Percentiles rank a stretch among this genome's conserved stretches.
phyloP scores from a whole-genome alignment of 345 rosid species.

The Turritis glabra region DNA sequence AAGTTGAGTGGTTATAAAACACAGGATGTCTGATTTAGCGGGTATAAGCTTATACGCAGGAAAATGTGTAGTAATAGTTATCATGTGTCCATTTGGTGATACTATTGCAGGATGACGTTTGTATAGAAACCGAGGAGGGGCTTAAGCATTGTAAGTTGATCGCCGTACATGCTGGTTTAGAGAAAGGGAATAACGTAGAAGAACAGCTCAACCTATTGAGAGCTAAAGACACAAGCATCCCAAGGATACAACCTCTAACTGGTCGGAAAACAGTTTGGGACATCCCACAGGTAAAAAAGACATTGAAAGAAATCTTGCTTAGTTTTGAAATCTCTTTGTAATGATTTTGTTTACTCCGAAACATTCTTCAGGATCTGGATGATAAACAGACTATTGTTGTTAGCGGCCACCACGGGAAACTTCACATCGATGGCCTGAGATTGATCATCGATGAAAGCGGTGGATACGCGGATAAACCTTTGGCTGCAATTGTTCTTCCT shows the following conservation, averaged over 20 bases:
- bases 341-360: not conserved
- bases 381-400: slow-evolving; percentile 57
- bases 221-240: slow-evolving; percentile 58
- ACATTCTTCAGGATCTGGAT: slow-evolving; percentile 23
- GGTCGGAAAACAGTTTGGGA: slow-evolving; percentile 76
- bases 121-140: slow-evolving; percentile 54
- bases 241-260: slow-evolving; percentile 62
- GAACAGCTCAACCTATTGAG: slow-evolving; percentile 60
- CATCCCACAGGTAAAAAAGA: slow-evolving; percentile 63
- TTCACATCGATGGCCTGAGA: slow-evolving; percentile 74
- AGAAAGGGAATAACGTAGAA: slow-evolving; percentile 50
- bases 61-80: not conserved
- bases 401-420: slow-evolving; percentile 83
- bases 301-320: not conserved
- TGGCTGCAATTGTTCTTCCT: slow-evolving; percentile 81
- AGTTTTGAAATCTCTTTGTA: not conserved
- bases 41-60: not conserved
- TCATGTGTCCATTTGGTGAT: not conserved
- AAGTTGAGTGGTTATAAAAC: not conserved
- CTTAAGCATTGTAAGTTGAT: slow-evolving; percentile 61
- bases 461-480: slow-evolving; percentile 56
- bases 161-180: slow-evolving; percentile 80
- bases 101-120: slow-evolving; percentile 61
- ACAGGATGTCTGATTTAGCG: not conserved
- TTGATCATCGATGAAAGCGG: slow-evolving; percentile 87